phyloP scores from a whole-genome alignment of 2,329 filamentous ascomycete species.

The Fusarium neocosmosporiellum region DNA sequence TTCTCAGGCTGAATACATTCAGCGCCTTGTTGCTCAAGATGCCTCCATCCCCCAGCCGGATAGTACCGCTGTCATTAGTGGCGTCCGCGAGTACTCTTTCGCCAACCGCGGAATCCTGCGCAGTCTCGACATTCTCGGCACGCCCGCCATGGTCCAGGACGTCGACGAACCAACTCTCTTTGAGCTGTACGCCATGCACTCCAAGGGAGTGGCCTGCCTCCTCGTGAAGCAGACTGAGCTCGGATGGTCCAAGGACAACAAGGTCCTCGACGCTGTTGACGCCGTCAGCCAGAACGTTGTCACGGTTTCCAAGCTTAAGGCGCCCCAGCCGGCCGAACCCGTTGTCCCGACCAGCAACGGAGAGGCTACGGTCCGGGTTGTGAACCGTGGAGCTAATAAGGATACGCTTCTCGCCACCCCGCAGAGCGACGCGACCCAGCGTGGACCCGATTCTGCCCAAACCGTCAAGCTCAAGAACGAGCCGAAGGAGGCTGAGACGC shows the following conservation, averaged over 20 bases:
- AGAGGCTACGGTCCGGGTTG: conserved; percentile 47
- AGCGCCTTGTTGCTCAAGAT: conserved; percentile 79
- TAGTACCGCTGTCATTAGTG: conserved; percentile 96
- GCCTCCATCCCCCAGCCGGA: conserved; percentile 83
- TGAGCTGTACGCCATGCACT: conserved; percentile 97
- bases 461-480: conserved; percentile 56
- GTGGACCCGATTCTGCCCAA: conserved; percentile 47
- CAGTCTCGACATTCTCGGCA: conserved; percentile 88
- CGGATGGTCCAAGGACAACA: conserved; percentile 91
- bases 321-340: conserved; percentile 57
- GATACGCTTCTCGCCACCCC: conserved; percentile 48
- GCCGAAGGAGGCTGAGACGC: conserved; percentile 61
- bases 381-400: conserved; percentile 50
- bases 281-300: conserved; percentile 80
- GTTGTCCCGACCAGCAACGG: conserved; percentile 49
- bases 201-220: conserved; percentile 92
- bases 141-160: conserved; percentile 71
- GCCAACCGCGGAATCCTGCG: conserved; percentile 86
- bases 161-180: conserved; percentile 82
- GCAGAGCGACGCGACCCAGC: conserved; percentile 45
- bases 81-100: conserved; percentile 94
- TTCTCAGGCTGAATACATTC: conserved; percentile 89
- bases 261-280: conserved; percentile 82
- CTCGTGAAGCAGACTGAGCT: conserved; percentile 89
- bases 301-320: conserved; percentile 76